phyloP scores from a whole-genome alignment of 768 basidiomycete species.

The Boletus tomentosulus region DNA sequence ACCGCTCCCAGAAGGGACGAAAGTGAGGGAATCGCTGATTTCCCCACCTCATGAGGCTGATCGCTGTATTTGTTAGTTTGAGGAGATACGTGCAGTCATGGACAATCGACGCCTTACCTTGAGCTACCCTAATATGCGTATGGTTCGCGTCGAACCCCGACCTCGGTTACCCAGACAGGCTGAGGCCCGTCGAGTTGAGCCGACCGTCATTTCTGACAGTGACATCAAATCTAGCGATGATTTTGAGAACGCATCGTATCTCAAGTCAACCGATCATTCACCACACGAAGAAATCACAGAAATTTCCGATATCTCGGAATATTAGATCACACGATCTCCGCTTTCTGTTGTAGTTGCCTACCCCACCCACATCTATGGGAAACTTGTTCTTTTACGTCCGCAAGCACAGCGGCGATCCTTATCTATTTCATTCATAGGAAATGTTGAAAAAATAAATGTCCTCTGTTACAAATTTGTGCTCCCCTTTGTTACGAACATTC shows the following conservation, averaged over 20 bases:
- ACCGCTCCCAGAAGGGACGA: slow-evolving; percentile 71
- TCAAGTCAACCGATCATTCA: slow-evolving; percentile 23
- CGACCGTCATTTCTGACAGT: slow-evolving; percentile 30
- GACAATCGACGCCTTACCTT: slow-evolving; percentile 56
- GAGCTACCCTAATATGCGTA: slow-evolving; percentile 53
- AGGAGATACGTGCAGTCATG: slow-evolving; percentile 68
- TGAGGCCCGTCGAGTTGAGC: slow-evolving; percentile 31
- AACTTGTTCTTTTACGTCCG: slow-evolving; percentile 16
- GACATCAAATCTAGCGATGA: slow-evolving; percentile 28
- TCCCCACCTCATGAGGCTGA: neutral
- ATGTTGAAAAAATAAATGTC: slow-evolving; percentile 3
- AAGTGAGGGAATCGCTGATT: slow-evolving; percentile 37
- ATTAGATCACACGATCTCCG: slow-evolving; percentile 17
- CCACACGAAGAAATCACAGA: slow-evolving; percentile 23
- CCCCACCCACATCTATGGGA: slow-evolving; percentile 3
- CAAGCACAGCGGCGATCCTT: slow-evolving; percentile 11
- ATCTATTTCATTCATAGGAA: slow-evolving; percentile 19
- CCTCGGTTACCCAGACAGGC: slow-evolving; percentile 18
- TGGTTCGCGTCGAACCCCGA: slow-evolving; percentile 33
- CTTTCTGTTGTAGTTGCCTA: neutral
- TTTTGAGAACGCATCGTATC: slow-evolving; percentile 23
- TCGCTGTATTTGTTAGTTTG: slow-evolving; percentile 45
- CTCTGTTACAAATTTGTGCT: neutral
- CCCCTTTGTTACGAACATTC: neutral
- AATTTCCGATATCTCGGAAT: slow-evolving; percentile 29